phyloP scores from a whole-genome alignment of 176 grass and related monocot genomes.

The Poa pratensis region DNA sequence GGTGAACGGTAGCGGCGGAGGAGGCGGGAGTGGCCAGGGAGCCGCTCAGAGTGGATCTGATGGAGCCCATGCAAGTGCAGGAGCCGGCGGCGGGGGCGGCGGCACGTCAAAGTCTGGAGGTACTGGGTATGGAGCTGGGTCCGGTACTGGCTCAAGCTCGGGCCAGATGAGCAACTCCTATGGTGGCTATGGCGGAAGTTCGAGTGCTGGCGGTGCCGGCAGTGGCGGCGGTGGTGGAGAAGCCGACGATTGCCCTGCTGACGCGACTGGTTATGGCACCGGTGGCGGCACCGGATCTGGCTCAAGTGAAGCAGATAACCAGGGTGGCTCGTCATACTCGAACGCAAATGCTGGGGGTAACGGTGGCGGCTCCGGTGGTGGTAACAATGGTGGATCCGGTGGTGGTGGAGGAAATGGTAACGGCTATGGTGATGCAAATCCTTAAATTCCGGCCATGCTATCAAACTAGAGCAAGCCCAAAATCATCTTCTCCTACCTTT shows the following conservation, averaged over 20 bases:
- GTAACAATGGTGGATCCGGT: constrained; percentile 7
- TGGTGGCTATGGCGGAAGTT: not conserved
- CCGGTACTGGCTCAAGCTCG: not conserved
- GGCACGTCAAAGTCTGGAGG: not conserved
- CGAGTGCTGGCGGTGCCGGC: not conserved
- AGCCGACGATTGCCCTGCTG: not conserved
- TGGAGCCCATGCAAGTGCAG: not conserved
- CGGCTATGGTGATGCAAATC: not conserved
- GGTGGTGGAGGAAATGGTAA: not conserved
- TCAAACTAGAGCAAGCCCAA: not conserved
- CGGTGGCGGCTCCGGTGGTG: not conserved
- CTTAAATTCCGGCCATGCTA: not conserved
- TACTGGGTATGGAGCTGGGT: not conserved
- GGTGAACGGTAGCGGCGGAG: not conserved
- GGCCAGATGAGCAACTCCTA: not conserved
- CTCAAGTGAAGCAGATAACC: not conserved
- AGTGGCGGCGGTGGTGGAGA: not conserved
- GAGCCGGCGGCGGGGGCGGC: not conserved
- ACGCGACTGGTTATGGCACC: not conserved
- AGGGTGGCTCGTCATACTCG: not conserved
- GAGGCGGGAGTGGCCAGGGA: constrained; percentile 14
- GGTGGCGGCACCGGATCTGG: not conserved
- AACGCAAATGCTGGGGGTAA: constrained; percentile 2
- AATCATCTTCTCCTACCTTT: not conserved
- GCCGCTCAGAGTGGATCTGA: not conserved